Conservation (phyloP, 2,329 filamentous ascomycete species). For the Cladosporium sp. region DNA sequence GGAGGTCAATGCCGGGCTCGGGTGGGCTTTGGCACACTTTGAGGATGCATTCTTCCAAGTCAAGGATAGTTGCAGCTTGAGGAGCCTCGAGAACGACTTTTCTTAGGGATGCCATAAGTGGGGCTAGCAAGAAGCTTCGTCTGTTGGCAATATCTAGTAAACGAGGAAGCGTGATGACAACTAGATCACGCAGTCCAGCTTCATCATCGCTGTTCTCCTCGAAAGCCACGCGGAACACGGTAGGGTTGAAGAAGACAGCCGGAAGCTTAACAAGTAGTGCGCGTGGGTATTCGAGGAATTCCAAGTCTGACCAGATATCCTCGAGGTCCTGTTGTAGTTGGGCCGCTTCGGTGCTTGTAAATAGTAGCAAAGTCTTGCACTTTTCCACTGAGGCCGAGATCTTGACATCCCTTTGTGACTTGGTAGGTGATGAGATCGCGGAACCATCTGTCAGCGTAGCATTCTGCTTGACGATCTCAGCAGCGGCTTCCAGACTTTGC, state of each 20-base stretch:
- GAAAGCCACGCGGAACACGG: slow-evolving; percentile 21
- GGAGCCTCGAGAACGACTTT: slow-evolving; percentile 29
- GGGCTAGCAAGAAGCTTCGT: slow-evolving; percentile 35
- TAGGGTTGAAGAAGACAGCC: slow-evolving; percentile 39
- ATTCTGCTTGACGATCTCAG: neutral
- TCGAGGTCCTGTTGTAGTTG: slow-evolving; percentile 26
- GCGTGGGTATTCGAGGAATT: slow-evolving; percentile 50
- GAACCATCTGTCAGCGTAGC: neutral
- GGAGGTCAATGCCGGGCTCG: slow-evolving; percentile 44
- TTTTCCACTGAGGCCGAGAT: slow-evolving; percentile 29
- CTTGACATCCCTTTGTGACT: slow-evolving; percentile 30
- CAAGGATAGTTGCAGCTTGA: slow-evolving; percentile 34
- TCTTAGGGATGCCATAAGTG: slow-evolving; percentile 31
- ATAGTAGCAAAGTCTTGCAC: slow-evolving; percentile 21
- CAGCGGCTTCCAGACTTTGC: neutral
- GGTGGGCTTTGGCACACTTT: slow-evolving; percentile 44
- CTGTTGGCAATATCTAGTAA: slow-evolving; percentile 29
- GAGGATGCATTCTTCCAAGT: slow-evolving; percentile 42
- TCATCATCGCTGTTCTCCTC: neutral
- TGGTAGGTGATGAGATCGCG: neutral
- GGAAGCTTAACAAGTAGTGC: slow-evolving; percentile 41
- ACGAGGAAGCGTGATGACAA: slow-evolving; percentile 18
- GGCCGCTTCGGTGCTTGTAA: neutral
- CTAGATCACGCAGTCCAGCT: slow-evolving; percentile 3
- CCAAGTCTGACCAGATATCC: slow-evolving; percentile 49